phyloP scores from a whole-genome alignment of 108 stramenopile genomes.

The Hondaea fermentalgiana region DNA sequence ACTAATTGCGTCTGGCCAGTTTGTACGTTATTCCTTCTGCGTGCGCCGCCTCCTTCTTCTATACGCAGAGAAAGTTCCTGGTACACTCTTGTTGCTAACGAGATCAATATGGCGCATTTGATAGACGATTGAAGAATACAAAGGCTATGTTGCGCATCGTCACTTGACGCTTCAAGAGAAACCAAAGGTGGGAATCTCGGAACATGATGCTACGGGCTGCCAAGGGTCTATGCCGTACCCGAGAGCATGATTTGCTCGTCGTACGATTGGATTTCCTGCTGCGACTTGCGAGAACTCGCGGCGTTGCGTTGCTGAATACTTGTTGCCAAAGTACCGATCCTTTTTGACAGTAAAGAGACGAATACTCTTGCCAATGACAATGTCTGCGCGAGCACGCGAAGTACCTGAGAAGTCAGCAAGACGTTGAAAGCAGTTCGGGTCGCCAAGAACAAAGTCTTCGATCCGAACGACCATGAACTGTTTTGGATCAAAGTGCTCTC shows the following conservation, averaged over 20 bases:
- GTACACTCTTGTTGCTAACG: no score
- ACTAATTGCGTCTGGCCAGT: no score
- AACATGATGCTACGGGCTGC: background rate
- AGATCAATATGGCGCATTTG: no score
- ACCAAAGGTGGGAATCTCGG: background rate
- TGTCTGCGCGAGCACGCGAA: background rate
- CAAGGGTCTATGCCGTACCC: background rate
- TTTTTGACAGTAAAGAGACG: background rate
- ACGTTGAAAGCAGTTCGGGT: background rate
- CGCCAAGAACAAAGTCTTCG: background rate
- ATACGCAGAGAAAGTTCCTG: no score
- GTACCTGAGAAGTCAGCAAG: background rate
- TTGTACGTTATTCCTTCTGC: no score
- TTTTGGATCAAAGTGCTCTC: background rate
- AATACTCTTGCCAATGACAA: background rate
- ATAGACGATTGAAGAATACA: no score
- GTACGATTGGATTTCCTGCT: background rate
- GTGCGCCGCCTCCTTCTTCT: no score
- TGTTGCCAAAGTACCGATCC: background rate
- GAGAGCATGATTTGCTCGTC: background rate
- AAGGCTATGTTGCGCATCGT: background rate
- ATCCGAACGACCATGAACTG: constrained; percentile 4
- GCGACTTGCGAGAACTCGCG: background rate
- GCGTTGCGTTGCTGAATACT: background rate
- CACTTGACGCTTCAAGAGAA: background rate